Percentiles rank a stretch among this genome's conserved stretches.
Evolutionary conservation across 495 filamentous ascomycete species (phyloP).

Genomic region (Talaromyces proteolyticus): DNA sequence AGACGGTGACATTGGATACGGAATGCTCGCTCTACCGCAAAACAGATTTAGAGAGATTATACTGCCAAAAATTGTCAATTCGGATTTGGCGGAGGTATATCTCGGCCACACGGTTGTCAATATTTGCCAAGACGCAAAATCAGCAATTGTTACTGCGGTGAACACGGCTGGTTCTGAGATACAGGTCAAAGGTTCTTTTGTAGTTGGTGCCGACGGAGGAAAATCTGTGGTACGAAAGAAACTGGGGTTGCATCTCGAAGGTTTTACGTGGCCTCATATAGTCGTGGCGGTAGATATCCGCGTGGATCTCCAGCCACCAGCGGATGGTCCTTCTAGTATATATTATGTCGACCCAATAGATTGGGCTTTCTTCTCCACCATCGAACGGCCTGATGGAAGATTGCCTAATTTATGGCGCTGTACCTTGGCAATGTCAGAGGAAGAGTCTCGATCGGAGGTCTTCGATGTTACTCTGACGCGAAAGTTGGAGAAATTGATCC

Average conservation of each 20-base stretch:
- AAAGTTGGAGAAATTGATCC: background rate
- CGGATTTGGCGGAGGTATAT: background rate
- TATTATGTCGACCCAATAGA: background rate
- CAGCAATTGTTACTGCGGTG: background rate
- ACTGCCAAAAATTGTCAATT: background rate
- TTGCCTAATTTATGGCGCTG: background rate
- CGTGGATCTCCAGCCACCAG: background rate
- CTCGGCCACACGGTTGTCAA: background rate
- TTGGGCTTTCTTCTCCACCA: background rate
- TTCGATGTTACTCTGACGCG: background rate
- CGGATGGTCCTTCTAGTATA: background rate
- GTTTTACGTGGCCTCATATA: background rate
- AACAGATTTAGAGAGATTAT: background rate
- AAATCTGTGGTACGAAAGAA: background rate
- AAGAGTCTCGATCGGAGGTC: background rate
- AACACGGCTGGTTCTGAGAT: background rate
- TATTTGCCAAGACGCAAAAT: background rate
- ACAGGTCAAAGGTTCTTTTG: background rate
- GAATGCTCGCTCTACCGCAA: background rate
- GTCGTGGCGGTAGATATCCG: slow-evolving; percentile 4
- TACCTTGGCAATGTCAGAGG: background rate
- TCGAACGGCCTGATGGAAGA: background rate
- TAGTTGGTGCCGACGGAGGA: background rate
- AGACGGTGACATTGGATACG: background rate
- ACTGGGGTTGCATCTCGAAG: background rate